Evolutionary conservation across 805 yeast genomes (phyloP).

Genomic region (Wickerhamiella allomyrinae): DNA sequence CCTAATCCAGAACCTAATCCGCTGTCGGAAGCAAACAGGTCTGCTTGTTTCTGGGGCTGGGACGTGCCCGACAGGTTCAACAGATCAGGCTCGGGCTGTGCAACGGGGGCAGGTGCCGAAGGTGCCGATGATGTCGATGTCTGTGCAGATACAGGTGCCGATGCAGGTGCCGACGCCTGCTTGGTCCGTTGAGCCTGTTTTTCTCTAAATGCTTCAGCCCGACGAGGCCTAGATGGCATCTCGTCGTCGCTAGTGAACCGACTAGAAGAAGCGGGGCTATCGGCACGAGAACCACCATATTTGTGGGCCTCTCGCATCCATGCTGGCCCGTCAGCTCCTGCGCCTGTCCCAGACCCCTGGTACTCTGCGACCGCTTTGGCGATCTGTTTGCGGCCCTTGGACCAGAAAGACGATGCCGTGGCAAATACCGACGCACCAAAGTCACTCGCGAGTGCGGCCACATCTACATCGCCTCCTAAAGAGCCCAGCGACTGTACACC

Average conservation of each 20-base stretch:
- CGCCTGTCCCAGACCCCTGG: conserved; percentile 24
- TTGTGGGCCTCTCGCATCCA: conserved; percentile 57
- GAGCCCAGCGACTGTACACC: conserved; percentile 8
- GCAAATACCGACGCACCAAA: conserved; percentile 41
- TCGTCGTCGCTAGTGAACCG: conserved; percentile 8
- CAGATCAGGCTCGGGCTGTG: conserved; percentile 10
- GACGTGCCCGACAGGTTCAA: no score
- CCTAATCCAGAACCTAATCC: no score
- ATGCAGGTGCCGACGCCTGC: background rate
- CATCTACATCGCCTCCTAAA: conserved; percentile 19
- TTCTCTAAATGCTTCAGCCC: background rate
- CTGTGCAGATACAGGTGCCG: background rate
- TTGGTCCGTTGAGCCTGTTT: background rate
- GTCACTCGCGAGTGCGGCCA: conserved; percentile 34
- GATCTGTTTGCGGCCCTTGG: conserved; percentile 45
- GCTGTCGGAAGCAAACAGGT: no score
- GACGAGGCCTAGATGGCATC: conserved; percentile 5
- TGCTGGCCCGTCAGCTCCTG: conserved; percentile 41
- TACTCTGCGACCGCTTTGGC: conserved; percentile 50
- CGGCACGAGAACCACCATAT: background rate
- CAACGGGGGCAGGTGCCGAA: background rate
- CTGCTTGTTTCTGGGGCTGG: no score
- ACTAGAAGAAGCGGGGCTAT: background rate
- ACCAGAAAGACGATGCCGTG: conserved; percentile 45
- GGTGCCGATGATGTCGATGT: background rate